Base-by-base conservation (phyloP, 148 eudicot genomes). In the Persicaria tinctoria region DNA sequence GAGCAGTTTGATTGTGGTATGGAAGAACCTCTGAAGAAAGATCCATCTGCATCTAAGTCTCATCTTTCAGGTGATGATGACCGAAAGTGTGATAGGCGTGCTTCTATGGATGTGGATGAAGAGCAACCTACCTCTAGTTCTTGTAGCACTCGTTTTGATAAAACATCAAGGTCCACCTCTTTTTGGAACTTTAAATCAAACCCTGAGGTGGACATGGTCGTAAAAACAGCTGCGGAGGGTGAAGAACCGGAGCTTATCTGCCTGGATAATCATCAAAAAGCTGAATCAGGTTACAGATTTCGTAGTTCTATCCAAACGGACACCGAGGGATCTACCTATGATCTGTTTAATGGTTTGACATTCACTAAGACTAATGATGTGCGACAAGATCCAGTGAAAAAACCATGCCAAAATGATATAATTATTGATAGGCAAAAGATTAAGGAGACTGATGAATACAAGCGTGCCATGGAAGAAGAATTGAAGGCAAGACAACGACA, bases 401-500 rank as follows among this genome's bases (percentile, higher is more conserved):
- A 32, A 32, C 89, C 13, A 82, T 91, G 72, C 41, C 41, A 32
- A 32, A 32, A 32, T 32, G 41, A 32, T 32, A 32, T 32, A 32
- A 32, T 32, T 32, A 80, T 23, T 53, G 80, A 89, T 46, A 82
- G 97, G 51, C 90, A 93, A 81, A 91, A 83, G 86, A 85, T 84
- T 4, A 93, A 93, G 88, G 95, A 93, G 85, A 93, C 97, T 14
- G 91, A 85, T 78, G 98, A 84, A 81, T 93, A 89, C 74, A 89
- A 89, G 76, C 89, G 80, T 72, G 97, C 95, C 51, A 68, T 81
- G 82, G 95, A 89, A 82, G 87, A 87, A 88, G 97, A 91, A 75
- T 83, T 78, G 90, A 91, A 84, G 79, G 78, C 95, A 64, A 85
- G 97, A 78, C 83, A 87, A 80, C 75, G 73, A 68, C 90, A 85